Evolutionary conservation across 345 rosid species (phyloP).

Genomic region (Salix viminalis): DNA sequence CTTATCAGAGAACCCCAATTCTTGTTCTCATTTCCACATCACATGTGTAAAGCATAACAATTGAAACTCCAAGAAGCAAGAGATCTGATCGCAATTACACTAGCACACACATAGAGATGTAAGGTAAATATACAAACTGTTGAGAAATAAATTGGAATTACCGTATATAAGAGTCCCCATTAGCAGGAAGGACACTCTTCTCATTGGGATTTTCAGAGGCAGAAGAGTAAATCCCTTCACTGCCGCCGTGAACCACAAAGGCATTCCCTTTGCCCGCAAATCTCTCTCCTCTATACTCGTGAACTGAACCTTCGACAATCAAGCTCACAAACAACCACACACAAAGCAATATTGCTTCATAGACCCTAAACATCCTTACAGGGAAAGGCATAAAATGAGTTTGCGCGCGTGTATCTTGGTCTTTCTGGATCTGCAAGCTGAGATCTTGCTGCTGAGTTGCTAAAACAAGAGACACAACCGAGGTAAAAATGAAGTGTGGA

Average conservation of each 20-base stretch:
- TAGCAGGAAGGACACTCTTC: slow-evolving; percentile 26
- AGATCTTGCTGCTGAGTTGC: slow-evolving; percentile 9
- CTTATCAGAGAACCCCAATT: background rate
- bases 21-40: background rate
- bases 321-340: slow-evolving; percentile 16
- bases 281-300: slow-evolving; percentile 67
- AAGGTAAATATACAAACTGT: background rate
- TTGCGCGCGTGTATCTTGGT: background rate
- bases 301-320: slow-evolving; percentile 60
- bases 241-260: slow-evolving; percentile 88
- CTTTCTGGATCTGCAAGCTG: slow-evolving; percentile 35
- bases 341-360: slow-evolving; percentile 9
- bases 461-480: background rate
- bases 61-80: background rate
- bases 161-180: slow-evolving; percentile 63
- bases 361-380: slow-evolving; percentile 18
- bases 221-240: slow-evolving; percentile 88
- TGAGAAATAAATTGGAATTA: slow-evolving; percentile 22
- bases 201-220: slow-evolving; percentile 24
- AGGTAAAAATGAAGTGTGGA: background rate
- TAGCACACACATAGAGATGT: background rate
- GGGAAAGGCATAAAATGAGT: background rate
- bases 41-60: background rate
- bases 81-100: slow-evolving; percentile 6
- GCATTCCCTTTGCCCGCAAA: slow-evolving; percentile 88